A percentile compares a stretch with the other conserved stretches of the same genome.
Conservation (phyloP, 2,329 filamentous ascomycete species). For the Clonostachys sp. region DNA sequence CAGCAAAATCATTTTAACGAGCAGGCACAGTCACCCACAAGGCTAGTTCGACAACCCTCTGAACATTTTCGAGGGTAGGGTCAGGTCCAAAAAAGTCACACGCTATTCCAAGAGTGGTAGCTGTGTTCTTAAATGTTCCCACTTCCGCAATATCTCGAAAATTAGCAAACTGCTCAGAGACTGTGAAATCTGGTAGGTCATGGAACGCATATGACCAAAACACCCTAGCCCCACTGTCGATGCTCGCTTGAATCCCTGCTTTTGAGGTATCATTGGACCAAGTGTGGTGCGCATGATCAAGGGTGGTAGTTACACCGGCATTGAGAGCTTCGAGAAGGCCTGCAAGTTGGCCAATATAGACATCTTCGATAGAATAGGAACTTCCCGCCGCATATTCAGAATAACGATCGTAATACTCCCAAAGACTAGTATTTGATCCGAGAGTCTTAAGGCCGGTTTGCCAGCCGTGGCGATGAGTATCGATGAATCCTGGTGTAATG, state of each 20-base stretch:
- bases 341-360: constrained; percentile 38
- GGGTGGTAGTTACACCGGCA: constrained; percentile 44
- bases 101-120: constrained; percentile 31
- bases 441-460: constrained; percentile 51
- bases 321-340: constrained; percentile 46
- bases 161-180: constrained; percentile 3
- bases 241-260: constrained; percentile 37
- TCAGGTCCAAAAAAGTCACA: constrained; percentile 30
- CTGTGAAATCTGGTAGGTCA: constrained; percentile 8
- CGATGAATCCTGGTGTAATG: constrained; percentile 49
- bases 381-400: constrained; percentile 20
- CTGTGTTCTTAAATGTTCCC: not conserved
- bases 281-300: constrained; percentile 48
- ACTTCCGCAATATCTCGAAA: constrained; percentile 3
- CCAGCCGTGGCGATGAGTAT: constrained; percentile 53
- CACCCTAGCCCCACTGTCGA: constrained; percentile 38
- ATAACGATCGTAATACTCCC: constrained; percentile 39
- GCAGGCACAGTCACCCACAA: constrained; percentile 13
- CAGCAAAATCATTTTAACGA: too few relatives aligned
- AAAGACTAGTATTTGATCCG: constrained; percentile 41
- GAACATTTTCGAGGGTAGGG: constrained; percentile 18
- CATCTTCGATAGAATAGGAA: constrained; percentile 31
- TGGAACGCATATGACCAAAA: constrained; percentile 40
- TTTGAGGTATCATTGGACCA: constrained; percentile 33
- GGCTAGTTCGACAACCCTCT: constrained; percentile 22